Evolutionary conservation across 208 protist species (phyloP), one percentile per base, ranked within the genome.

Genomic region (Leishmania tropica): DNA sequence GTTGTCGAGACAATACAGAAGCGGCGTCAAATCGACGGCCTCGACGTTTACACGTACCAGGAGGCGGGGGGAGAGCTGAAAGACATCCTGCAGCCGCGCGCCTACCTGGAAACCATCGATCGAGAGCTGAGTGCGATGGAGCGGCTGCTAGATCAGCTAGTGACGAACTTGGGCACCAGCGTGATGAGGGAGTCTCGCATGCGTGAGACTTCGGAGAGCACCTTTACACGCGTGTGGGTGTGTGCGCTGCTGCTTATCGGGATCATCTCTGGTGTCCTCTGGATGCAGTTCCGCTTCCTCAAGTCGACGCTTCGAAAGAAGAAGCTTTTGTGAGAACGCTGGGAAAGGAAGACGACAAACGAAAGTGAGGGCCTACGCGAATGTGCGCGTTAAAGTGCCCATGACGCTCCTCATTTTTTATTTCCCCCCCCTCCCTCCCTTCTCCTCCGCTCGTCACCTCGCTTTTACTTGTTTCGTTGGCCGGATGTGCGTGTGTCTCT

Each of bases 191-290:
- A 93, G 58, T 83, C 75, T 37, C 88, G 89, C 28, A 94, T 95
- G 89, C 90, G 91, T 28, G 8, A 68, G 58, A 97, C 91, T 5
- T 91, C 92, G 8, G 92, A 96, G 82, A 94, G 87, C 79, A 97
- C 92, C 31, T 95, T 94, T 79, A 94, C 89, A 17, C 85, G 92
- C 4, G 90, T 97, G 65, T 97, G 92, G 90, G 79, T 90, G 28
- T 95, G 89, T 75, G 82, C 88, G 53, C 37, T 89, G 56, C 48
- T 95, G 73, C 83, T 88, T 3, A 88, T 93, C 3, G 60, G 78
- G 5, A 76, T 90, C 35, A 91, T 91, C 58, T 42, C 80, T 5
- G 65, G 60, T 21, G 84, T 92, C 24, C 82, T 89, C n/a, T 93
- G 85, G 88, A 75, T 91, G 65, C 89, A 96, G 84, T 96, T 95